A percentile compares a stretch with the other conserved stretches of the same genome.
These are phyloP conservation scores for Plectranthus barbatus DNA, from an alignment of 257 asterid genomes.

Conservation along the genomic window DNA sequence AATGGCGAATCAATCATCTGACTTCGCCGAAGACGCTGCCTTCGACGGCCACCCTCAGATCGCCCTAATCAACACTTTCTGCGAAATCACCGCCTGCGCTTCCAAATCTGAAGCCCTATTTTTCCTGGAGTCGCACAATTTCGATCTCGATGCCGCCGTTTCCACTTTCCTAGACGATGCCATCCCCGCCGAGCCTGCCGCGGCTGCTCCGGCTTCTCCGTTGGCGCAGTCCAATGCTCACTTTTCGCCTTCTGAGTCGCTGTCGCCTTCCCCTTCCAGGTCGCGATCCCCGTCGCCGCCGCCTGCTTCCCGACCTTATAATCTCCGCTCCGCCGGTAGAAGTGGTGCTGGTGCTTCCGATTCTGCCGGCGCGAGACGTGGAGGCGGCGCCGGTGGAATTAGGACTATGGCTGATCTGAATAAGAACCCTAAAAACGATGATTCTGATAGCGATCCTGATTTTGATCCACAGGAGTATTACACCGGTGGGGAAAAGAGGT, in stretches of 20 bases:
- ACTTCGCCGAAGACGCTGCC: slow-evolving; percentile 18
- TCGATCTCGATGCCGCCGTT: slow-evolving; percentile 80
- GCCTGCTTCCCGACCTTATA: slow-evolving; percentile 30
- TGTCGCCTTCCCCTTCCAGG: slow-evolving; percentile 31
- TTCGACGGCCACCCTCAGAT: slow-evolving; percentile 28
- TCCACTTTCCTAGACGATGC: slow-evolving; percentile 68
- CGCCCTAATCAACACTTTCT: slow-evolving; percentile 49
- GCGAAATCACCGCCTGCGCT: slow-evolving; percentile 60
- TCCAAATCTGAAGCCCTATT: slow-evolving; percentile 66
- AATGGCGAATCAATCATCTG: slow-evolving; percentile 33
- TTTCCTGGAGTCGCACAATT: slow-evolving; percentile 74
- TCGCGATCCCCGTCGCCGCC: slow-evolving; percentile 49
- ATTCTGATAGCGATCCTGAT: slow-evolving; percentile 64
- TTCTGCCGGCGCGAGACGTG: slow-evolving; percentile 23
- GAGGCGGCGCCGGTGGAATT: slow-evolving; percentile 35
- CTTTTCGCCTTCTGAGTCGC: slow-evolving; percentile 36
- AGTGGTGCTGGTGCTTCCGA: slow-evolving; percentile 21
- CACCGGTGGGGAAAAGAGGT: slow-evolving; percentile 90
- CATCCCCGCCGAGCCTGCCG: slow-evolving; percentile 14
- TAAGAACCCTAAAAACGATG: slow-evolving; percentile 34
- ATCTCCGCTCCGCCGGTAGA: slow-evolving; percentile 34
- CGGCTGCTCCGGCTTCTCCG: slow-evolving; percentile 11
- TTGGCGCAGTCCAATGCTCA: slow-evolving; percentile 23
- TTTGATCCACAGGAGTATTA: slow-evolving; percentile 68
- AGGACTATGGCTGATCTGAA: slow-evolving; percentile 65